Evolutionary conservation across 1,139 yeast genomes (phyloP).

Genomic region (Spathaspora sp.): DNA sequence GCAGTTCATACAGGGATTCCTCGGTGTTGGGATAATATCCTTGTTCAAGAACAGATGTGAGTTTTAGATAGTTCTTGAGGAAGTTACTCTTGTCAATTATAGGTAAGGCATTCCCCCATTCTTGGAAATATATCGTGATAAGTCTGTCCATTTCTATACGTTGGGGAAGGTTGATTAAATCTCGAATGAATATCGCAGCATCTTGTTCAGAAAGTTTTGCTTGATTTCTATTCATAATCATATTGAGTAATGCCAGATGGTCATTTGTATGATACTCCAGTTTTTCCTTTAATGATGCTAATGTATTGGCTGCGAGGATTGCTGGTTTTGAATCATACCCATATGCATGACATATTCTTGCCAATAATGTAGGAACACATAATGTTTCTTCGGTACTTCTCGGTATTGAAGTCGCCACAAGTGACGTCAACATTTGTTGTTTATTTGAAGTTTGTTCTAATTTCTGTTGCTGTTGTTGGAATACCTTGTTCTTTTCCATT

Average conservation of each 20-base stretch:
- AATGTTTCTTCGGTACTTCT: constrained; percentile 76
- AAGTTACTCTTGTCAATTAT: constrained; percentile 67
- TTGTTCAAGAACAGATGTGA: constrained; percentile 41
- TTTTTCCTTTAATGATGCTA: constrained; percentile 63
- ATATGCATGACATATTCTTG: constrained; percentile 64
- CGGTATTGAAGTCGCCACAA: constrained; percentile 74
- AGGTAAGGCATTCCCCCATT: constrained; percentile 76
- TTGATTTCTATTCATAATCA: constrained; percentile 28
- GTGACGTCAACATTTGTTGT: constrained; percentile 55
- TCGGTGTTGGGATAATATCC: constrained; percentile 8
- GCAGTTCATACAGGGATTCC: constrained; percentile 26
- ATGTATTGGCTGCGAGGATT: constrained; percentile 63
- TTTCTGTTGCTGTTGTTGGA: constrained; percentile 11
- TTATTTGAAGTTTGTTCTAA: constrained; percentile 30
- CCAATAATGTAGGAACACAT: constrained; percentile 68
- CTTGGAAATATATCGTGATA: constrained; percentile 64
- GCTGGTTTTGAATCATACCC: constrained; percentile 73
- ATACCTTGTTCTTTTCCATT: constrained; percentile 40
- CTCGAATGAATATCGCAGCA: constrained; percentile 43
- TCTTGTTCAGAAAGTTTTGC: constrained; percentile 29
- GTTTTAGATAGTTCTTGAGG: constrained; percentile 53
- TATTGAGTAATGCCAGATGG: constrained; percentile 16
- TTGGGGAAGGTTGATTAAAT: constrained; percentile 51
- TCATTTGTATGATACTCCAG: constrained; percentile 9
- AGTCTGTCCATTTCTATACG: constrained; percentile 57